Conservation (phyloP, 345 rosid species). For the Eucalyptus paniculata region DNA sequence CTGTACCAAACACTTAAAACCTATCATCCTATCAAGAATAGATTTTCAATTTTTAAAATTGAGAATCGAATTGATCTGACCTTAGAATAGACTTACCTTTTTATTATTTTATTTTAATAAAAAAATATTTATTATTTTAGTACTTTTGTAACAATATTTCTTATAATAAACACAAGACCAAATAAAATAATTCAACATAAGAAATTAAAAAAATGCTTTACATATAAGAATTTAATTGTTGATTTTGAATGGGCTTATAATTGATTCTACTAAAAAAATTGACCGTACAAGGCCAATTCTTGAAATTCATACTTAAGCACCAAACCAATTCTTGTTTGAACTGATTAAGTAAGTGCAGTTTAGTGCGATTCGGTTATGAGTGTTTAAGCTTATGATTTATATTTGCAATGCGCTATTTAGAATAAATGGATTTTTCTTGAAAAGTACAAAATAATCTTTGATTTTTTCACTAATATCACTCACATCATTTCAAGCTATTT, state of each 20-base stretch:
- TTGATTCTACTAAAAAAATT: accelerated
- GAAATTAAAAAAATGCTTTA: not conserved
- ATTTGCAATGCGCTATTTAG: accelerated
- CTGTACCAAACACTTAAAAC: too few species aligned
- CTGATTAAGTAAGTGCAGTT: not conserved
- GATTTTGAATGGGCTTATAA: not conserved
- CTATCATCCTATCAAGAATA: too few species aligned
- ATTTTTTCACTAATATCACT: not conserved
- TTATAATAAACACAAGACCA: not conserved
- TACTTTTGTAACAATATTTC: not conserved
- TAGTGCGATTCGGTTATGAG: accelerated
- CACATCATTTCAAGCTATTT: not conserved
- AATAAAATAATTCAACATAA: not conserved
- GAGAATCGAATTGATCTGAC: not conserved
- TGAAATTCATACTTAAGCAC: not conserved
- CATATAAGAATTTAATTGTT: not conserved
- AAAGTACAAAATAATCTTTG: not conserved
- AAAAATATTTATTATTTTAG: not conserved
- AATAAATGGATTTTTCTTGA: not conserved
- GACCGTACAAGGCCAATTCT: not conserved
- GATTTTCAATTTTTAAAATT: not conserved
- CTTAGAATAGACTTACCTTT: not conserved
- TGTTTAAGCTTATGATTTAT: not conserved
- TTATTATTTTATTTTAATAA: not conserved
- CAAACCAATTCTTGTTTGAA: too few species aligned